These are phyloP conservation scores for Ceratobasidium sp. DNA, from an alignment of 1,284 basidiomycete species.

Conservation along the genomic window DNA sequence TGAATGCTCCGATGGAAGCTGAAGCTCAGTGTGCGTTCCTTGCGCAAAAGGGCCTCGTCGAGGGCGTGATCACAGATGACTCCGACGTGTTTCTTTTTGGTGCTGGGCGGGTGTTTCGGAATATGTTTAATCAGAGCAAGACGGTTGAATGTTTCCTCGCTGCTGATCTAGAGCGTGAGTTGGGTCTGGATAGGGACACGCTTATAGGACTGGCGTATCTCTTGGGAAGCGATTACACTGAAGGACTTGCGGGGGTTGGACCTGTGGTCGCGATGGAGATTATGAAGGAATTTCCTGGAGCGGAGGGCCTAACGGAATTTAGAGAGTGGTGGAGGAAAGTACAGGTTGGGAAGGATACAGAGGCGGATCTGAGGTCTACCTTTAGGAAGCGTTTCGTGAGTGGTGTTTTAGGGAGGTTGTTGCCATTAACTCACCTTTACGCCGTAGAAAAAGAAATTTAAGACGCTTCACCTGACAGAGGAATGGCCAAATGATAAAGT, in stretches of 20 bases:
- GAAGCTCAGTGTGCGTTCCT: constrained; percentile 99
- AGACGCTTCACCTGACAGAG: constrained; percentile 80
- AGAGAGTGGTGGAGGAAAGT: constrained; percentile 96
- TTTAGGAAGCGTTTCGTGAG: constrained; percentile 90
- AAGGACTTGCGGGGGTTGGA: constrained; percentile 95
- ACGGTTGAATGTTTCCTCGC: constrained; percentile 96
- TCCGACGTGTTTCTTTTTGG: constrained; percentile 99
- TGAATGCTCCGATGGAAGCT: constrained; percentile 99
- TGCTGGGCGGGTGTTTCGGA: constrained; percentile 93
- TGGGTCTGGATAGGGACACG: constrained; percentile 88
- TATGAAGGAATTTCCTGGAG: constrained; percentile 89
- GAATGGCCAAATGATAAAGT: constrained; percentile 94
- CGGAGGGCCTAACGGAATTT: constrained; percentile 86
- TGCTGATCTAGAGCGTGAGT: constrained; percentile 87
- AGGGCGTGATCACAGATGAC: constrained; percentile 99
- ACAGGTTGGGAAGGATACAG: constrained; percentile 88
- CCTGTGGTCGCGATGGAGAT: constrained; percentile 98
- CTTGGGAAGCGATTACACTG: constrained; percentile 96
- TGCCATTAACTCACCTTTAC: not conserved
- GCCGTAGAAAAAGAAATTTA: constrained; percentile 88
- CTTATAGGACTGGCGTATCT: constrained; percentile 93
- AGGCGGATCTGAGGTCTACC: constrained; percentile 76
- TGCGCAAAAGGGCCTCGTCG: constrained; percentile 86
- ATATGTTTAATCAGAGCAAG: constrained; percentile 99
- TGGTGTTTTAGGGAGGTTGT: constrained; percentile 48